Evolutionary conservation across 139 green algal genomes (phyloP).

Genomic region (Picochlorum sp.): DNA sequence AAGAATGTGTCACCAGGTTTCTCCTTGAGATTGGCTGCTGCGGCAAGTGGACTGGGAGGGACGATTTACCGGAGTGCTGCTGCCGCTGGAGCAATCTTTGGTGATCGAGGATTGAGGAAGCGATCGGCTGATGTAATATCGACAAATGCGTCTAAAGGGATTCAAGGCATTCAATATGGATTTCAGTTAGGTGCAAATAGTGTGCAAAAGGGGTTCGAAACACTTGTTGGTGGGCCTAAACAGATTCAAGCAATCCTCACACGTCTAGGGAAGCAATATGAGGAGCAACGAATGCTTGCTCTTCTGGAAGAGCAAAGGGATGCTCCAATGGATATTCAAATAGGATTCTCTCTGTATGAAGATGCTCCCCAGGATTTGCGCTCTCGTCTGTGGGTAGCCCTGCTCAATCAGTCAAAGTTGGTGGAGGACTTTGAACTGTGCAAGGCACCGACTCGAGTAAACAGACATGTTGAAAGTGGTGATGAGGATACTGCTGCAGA

Average conservation of each 20-base stretch:
- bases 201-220: slow-evolving; percentile 13
- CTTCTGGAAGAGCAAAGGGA: slow-evolving; percentile 34
- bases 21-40: not conserved
- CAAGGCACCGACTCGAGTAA: not conserved
- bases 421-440: not conserved
- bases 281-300: slow-evolving; percentile 29
- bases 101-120: not conserved
- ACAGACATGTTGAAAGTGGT: not conserved
- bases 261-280: slow-evolving; percentile 28
- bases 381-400: slow-evolving; percentile 62
- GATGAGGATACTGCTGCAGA: not conserved
- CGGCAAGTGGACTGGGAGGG: not conserved
- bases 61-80: not conserved
- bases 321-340: slow-evolving; percentile 42
- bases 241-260: slow-evolving; percentile 25
- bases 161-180: slow-evolving; percentile 8
- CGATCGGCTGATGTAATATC: not conserved
- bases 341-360: slow-evolving; percentile 50
- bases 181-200: slow-evolving; percentile 15
- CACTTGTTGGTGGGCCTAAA: slow-evolving; percentile 17
- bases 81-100: not conserved
- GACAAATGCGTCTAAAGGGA: not conserved
- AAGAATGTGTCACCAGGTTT: not conserved
- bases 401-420: slow-evolving; percentile 31
- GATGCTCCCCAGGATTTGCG: slow-evolving; percentile 71